phyloP scores from a whole-genome alignment of 192 early-diverging fungal species.

The Funneliformis mosseae region DNA sequence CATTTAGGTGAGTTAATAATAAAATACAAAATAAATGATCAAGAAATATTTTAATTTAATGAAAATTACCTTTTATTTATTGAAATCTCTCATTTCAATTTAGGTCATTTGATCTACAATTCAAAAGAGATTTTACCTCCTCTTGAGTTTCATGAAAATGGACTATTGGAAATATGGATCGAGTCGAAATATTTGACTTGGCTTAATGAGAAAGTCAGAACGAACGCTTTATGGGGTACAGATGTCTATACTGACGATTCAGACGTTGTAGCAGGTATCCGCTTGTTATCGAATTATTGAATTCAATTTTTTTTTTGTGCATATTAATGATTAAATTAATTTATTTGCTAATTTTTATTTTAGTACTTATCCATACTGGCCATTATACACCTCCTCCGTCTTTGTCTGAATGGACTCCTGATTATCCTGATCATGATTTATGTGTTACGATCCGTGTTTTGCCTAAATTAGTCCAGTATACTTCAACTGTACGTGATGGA shows the following conservation, averaged over 20 bases:
- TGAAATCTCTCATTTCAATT: not conserved
- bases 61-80: not conserved
- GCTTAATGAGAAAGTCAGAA: conserved; percentile 62
- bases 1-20: conserved; percentile 37
- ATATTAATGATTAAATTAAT: not conserved
- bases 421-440: conserved; percentile 64
- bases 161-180: conserved; percentile 65
- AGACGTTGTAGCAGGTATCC: conserved; percentile 77
- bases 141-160: conserved; percentile 55
- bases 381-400: conserved; percentile 33
- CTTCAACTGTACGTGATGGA: conserved; percentile 59
- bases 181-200: conserved; percentile 65
- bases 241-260: conserved; percentile 86
- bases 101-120: conserved; percentile 54
- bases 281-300: not conserved
- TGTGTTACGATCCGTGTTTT: conserved; percentile 68
- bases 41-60: too few relatives aligned
- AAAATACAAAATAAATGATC: too few relatives aligned
- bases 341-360: not conserved
- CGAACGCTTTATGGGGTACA: conserved; percentile 78
- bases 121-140: conserved; percentile 49
- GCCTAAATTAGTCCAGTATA: conserved; percentile 70
- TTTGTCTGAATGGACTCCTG: conserved; percentile 31
- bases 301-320: not conserved
- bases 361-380: conserved; percentile 56